These are phyloP conservation scores for Citrus glauca DNA, from an alignment of 345 rosid species.

Conservation along the genomic window DNA sequence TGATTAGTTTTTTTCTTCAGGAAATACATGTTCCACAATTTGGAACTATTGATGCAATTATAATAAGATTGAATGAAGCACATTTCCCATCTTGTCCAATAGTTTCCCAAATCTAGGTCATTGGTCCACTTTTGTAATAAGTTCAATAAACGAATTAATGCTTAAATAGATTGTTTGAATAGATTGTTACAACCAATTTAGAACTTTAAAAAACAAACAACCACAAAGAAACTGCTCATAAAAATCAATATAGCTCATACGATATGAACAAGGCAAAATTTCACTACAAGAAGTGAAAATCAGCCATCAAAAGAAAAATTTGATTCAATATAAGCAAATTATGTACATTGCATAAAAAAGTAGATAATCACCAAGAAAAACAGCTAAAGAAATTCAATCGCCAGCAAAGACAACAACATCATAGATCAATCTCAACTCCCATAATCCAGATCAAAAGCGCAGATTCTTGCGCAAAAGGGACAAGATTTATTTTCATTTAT, in stretches of 20 bases:
- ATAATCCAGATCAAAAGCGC: neutral
- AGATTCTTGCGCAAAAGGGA: neutral
- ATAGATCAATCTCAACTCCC: neutral
- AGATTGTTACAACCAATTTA: neutral
- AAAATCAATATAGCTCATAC: neutral
- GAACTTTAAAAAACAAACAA: neutral
- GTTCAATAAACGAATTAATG: neutral
- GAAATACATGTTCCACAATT: neutral
- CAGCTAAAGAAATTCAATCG: neutral
- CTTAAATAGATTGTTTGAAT: neutral
- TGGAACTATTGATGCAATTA: too few relatives aligned
- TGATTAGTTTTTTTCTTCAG: neutral
- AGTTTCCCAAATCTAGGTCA: neutral
- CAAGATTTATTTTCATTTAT: neutral
- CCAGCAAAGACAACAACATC: neutral
- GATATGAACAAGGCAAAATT: neutral
- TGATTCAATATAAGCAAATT: neutral
- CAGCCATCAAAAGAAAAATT: neutral
- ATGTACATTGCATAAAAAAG: neutral
- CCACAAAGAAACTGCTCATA: neutral
- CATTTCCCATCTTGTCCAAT: neutral
- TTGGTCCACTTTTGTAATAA: neutral
- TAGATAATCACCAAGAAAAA: neutral
- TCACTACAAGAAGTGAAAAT: neutral
- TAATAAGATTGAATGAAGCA: neutral